Conservation (phyloP, 306 rosid species). For the Luffa aegyptiaca region DNA sequence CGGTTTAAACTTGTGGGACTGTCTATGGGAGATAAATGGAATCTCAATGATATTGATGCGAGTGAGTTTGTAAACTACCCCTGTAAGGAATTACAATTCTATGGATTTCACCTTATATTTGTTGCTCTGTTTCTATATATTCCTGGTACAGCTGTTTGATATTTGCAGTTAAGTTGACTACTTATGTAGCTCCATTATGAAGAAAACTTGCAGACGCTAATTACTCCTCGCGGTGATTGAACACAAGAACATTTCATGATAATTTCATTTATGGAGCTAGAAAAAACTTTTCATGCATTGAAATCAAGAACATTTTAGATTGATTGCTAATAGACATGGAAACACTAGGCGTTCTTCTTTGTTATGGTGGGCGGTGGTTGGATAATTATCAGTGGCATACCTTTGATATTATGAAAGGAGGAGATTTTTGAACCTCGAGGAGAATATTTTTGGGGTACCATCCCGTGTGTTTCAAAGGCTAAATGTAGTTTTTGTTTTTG, state of each 20-base stretch:
- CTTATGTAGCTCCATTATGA: background rate
- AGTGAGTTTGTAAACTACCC: conserved; percentile 22
- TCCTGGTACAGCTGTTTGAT: background rate
- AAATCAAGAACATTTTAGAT: background rate
- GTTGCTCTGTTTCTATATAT: background rate
- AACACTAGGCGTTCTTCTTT: background rate
- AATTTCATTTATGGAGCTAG: background rate
- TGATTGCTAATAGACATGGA: background rate
- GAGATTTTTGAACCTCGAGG: background rate
- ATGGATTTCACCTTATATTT: background rate
- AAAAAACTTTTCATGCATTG: background rate
- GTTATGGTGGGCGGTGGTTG: background rate
- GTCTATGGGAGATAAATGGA: conserved; percentile 61
- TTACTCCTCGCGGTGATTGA: background rate
- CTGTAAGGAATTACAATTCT: background rate
- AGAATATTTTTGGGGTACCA: background rate
- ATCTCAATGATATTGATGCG: conserved; percentile 52
- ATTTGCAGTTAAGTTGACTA: background rate
- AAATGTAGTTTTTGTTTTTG: no score
- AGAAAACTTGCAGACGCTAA: background rate
- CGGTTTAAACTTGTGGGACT: conserved; percentile 45
- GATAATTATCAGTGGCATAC: background rate
- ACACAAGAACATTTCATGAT: background rate
- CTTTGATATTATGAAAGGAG: background rate
- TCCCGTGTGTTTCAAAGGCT: background rate